Conservation (phyloP, 2,329 filamentous ascomycete genomes). For the Trichoderma afroharzianum region DNA sequence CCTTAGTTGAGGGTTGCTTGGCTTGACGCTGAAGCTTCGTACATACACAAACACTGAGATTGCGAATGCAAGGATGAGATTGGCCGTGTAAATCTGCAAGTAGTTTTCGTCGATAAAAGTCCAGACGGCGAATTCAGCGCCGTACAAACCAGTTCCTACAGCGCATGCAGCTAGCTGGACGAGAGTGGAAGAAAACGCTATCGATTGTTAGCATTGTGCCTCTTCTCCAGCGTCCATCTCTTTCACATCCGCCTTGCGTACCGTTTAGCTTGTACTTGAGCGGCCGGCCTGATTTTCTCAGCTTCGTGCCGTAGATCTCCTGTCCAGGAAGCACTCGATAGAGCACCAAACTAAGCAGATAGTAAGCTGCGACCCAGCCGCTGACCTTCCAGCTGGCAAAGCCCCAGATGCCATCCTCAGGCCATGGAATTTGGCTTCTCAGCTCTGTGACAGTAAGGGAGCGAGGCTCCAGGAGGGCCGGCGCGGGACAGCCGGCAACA, state of each 20-base stretch:
- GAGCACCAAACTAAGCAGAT: constrained; percentile 66
- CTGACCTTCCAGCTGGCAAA: constrained; percentile 65
- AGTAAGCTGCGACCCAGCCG: constrained; percentile 68
- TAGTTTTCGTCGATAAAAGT: constrained; percentile 87
- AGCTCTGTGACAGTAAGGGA: constrained; percentile 65
- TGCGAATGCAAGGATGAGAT: constrained; percentile 67
- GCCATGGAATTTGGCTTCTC: constrained; percentile 75
- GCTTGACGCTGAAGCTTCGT: constrained; percentile 71
- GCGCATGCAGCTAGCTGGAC: constrained; percentile 64
- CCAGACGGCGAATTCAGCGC: constrained; percentile 79
- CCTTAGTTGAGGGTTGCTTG: constrained; percentile 64
- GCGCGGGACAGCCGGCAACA: constrained; percentile 78
- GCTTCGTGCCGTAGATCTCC: constrained; percentile 62
- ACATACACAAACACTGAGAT: constrained; percentile 75
- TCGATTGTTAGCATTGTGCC: neutral
- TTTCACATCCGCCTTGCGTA: constrained; percentile 27
- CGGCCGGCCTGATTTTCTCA: constrained; percentile 61
- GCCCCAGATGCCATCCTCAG: constrained; percentile 60
- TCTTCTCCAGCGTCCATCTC: neutral
- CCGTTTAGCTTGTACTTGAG: constrained; percentile 77
- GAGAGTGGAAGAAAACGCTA: constrained; percentile 70
- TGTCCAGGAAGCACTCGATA: constrained; percentile 70
- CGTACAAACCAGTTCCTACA: constrained; percentile 69
- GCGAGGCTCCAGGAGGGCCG: constrained; percentile 66
- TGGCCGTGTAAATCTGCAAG: constrained; percentile 74